Evolutionary conservation across 805 yeast species (phyloP).

Genomic region (Blastobotrys attinorum): DNA sequence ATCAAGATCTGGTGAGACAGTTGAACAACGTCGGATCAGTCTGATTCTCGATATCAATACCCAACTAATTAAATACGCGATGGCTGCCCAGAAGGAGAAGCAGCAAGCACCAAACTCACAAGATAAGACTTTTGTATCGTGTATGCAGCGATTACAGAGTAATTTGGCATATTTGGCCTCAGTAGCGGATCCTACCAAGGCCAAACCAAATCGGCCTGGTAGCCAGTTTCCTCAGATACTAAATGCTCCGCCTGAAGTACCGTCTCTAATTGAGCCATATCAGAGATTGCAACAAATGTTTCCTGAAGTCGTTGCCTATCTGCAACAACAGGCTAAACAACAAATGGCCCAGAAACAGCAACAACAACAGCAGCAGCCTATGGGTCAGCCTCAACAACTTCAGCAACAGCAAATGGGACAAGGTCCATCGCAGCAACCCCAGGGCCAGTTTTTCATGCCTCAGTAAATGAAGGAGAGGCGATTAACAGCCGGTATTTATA

Average conservation of each 20-base stretch:
- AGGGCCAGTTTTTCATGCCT: no score
- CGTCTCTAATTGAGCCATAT: slow-evolving; percentile 27
- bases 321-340: slow-evolving; percentile 10
- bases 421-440: no score
- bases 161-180: slow-evolving; percentile 30
- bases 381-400: slow-evolving; percentile 8
- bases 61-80: slow-evolving; percentile 23
- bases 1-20: no score
- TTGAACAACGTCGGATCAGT: slow-evolving; percentile 23
- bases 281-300: slow-evolving; percentile 25
- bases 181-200: slow-evolving; percentile 22
- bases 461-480: no score
- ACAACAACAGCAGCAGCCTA: slow-evolving; percentile 19
- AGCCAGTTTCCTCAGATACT: slow-evolving; percentile 25
- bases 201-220: slow-evolving; percentile 8
- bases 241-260: slow-evolving; percentile 24
- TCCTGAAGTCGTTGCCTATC: slow-evolving; percentile 18
- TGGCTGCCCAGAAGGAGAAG: slow-evolving; percentile 11
- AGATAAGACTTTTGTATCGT: slow-evolving; percentile 16
- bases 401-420: not conserved
- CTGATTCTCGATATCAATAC: slow-evolving; percentile 27
- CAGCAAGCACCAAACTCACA: slow-evolving; percentile 10
- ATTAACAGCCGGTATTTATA: no score
- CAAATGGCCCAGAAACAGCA: slow-evolving; percentile 19
- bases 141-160: slow-evolving; percentile 29